A percentile compares a stretch with the other conserved stretches of the same genome.
These are phyloP conservation scores for Yamadazyma blattariae DNA, from an alignment of 1,139 yeast genomes.

Conservation along the genomic window DNA sequence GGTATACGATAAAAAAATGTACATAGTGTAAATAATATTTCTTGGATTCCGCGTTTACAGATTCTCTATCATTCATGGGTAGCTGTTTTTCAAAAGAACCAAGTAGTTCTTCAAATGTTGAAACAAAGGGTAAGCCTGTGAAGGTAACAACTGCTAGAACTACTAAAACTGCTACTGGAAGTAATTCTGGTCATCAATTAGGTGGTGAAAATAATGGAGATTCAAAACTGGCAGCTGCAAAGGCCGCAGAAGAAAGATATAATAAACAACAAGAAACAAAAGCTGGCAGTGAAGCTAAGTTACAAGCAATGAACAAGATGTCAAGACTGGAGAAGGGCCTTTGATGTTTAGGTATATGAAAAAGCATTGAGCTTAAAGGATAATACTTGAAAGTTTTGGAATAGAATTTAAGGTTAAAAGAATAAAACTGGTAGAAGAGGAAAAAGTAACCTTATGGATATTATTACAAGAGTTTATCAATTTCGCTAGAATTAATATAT, in stretches of 20 bases:
- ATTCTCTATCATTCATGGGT: too few relatives aligned
- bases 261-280: constrained; percentile 23
- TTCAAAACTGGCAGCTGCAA: constrained; percentile 28
- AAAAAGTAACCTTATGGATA: too few relatives aligned
- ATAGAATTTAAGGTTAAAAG: too few relatives aligned
- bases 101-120: too few relatives aligned
- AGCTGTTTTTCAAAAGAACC: constrained; percentile 17
- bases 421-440: too few relatives aligned
- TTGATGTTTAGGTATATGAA: too few relatives aligned
- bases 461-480: too few relatives aligned
- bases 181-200: constrained; percentile 9
- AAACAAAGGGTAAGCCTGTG: background rate
- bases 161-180: too few relatives aligned
- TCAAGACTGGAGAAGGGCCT: constrained; percentile 33
- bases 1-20: background rate
- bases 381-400: too few relatives aligned
- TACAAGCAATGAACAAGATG: constrained; percentile 28
- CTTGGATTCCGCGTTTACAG: too few relatives aligned
- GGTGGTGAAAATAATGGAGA: constrained; percentile 6
- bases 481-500: too few relatives aligned
- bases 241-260: constrained; percentile 35
- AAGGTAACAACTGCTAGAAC: background rate
- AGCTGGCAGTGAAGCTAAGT: constrained; percentile 25
- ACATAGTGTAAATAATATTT: background rate
- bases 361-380: too few relatives aligned